Conservation (phyloP, 202 grass and related monocot species). For the Digitaria exilis region DNA sequence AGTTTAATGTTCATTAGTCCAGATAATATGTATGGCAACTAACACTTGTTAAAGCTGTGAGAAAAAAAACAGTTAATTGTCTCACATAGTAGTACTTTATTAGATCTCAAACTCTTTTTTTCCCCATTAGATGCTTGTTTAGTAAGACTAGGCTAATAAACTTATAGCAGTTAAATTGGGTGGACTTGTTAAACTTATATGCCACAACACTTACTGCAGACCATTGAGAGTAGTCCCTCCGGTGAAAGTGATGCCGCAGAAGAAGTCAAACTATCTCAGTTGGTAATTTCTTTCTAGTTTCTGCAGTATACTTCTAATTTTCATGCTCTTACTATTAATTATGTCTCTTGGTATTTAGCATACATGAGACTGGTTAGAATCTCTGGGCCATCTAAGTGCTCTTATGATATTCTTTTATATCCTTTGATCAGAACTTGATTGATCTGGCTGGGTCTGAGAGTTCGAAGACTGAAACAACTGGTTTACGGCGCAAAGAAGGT, state of each 20-base stretch:
- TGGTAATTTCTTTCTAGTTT: conserved; percentile 68
- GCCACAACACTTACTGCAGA: conserved; percentile 58
- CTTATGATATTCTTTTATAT: conserved; percentile 22
- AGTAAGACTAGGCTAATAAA: conserved; percentile 22
- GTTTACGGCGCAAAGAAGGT: conserved; percentile 94
- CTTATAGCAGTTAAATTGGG: neutral
- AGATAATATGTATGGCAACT: neutral
- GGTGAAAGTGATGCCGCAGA: conserved; percentile 77
- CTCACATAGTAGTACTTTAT: conserved; percentile 3
- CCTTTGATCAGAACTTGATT: conserved; percentile 85
- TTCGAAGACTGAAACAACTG: conserved; percentile 98
- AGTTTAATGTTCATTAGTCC: neutral
- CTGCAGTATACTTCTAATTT: conserved; percentile 30
- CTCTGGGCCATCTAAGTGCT: neutral
- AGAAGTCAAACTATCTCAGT: conserved; percentile 86
- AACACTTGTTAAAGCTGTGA: conserved; percentile 7
- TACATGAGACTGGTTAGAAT: neutral
- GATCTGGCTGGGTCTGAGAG: conserved; percentile 98
- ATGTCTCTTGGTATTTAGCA: conserved; percentile 7
- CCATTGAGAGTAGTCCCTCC: conserved; percentile 89
- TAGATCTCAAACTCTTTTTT: conserved; percentile 25
- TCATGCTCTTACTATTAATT: conserved; percentile 30
- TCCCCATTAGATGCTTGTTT: neutral
- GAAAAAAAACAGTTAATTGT: conserved; percentile 18
- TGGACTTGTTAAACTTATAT: conserved; percentile 27